Evolutionary conservation across 2,329 filamentous ascomycete genomes (phyloP).

Genomic region (Talaromyces sp.): DNA sequence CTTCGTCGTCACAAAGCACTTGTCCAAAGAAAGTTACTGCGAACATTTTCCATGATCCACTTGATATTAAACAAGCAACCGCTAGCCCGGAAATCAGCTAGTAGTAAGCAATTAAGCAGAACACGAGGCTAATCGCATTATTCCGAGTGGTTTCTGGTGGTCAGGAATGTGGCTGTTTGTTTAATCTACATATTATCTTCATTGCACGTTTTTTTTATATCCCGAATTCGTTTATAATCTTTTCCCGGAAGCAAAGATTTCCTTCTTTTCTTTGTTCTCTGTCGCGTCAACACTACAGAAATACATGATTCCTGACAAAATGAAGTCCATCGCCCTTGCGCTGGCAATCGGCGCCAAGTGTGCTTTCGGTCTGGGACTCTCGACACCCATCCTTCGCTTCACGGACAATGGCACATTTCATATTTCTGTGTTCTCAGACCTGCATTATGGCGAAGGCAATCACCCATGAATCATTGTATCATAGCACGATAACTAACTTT

Average conservation of each 20-base stretch:
- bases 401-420: constrained; percentile 39
- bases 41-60: not conserved
- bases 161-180: not conserved
- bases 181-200: not conserved
- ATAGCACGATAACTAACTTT: not conserved
- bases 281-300: not conserved
- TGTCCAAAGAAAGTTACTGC: not conserved
- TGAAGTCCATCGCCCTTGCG: not conserved
- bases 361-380: not conserved
- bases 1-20: not conserved
- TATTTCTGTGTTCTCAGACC: constrained; percentile 61
- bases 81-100: not conserved
- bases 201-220: not conserved
- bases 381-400: constrained; percentile 22
- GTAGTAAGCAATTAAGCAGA: not conserved
- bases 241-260: not conserved
- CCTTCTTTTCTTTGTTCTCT: not conserved
- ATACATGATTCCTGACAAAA: not conserved
- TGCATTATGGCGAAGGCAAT: constrained; percentile 67
- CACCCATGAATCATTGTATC: not conserved
- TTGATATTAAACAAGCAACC: not conserved
- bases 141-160: constrained; percentile 9
- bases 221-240: too few relatives aligned
- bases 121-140: not conserved
- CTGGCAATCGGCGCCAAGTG: not conserved